Conservation (phyloP, 768 basidiomycete genomes). For the Boletus reticuloceps region DNA sequence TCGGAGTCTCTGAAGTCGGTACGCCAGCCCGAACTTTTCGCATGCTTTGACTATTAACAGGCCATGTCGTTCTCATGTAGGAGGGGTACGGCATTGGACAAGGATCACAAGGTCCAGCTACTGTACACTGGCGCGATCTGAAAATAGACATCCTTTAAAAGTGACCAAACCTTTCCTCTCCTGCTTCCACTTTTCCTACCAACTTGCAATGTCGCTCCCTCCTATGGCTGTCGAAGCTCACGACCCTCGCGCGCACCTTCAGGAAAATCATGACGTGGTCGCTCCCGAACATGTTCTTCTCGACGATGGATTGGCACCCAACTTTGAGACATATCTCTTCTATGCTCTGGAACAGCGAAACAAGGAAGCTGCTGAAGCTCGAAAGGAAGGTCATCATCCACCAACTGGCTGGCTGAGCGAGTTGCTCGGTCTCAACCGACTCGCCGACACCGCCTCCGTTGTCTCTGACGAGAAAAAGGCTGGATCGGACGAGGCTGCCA, state of each 20-base stretch:
- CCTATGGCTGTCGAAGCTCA: constrained; percentile 16
- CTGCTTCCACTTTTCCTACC: background rate
- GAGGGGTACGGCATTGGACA: background rate
- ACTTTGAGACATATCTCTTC: constrained; percentile 32
- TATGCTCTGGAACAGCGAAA: constrained; percentile 30
- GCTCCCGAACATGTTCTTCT: constrained; percentile 17
- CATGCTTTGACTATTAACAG: background rate
- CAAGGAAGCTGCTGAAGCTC: constrained; percentile 23
- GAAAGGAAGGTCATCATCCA: constrained; percentile 4
- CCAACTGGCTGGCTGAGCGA: constrained; percentile 17
- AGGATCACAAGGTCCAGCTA: background rate
- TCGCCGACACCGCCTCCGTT: constrained; percentile 30
- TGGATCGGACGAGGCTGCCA: constrained; percentile 11
- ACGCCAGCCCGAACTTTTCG: too few species aligned
- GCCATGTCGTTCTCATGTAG: background rate
- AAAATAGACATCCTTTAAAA: constrained; percentile 3
- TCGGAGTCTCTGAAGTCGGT: too few species aligned
- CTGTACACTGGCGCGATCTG: background rate
- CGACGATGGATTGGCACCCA: constrained; percentile 22
- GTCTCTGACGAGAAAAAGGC: constrained; percentile 24
- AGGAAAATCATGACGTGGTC: background rate
- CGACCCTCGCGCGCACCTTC: constrained; percentile 14
- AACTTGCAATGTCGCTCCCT: constrained; percentile 18
- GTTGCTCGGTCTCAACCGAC: constrained; percentile 21
- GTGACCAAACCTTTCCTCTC: too few species aligned